Evolutionary conservation across 2,329 filamentous ascomycete genomes (phyloP).

Genomic region (Cyanodermella asteris): DNA sequence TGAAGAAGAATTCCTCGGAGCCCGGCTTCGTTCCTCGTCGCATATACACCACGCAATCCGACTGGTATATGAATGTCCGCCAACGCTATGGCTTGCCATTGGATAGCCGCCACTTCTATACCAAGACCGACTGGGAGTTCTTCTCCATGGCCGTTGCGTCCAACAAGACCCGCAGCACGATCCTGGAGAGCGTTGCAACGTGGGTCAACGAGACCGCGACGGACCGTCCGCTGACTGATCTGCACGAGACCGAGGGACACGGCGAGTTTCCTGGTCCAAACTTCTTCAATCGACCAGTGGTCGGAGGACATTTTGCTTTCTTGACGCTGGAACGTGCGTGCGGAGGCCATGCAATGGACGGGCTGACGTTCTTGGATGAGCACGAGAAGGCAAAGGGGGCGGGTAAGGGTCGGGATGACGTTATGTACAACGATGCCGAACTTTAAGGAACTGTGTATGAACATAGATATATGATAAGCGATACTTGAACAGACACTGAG

Average conservation of each 20-base stretch:
- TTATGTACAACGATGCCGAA: no score
- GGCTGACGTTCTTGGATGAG: conserved; percentile 27
- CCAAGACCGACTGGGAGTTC: conserved; percentile 83
- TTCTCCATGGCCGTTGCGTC: conserved; percentile 64
- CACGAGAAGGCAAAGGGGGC: conserved; percentile 3
- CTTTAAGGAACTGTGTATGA: no score
- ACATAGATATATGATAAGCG: no score
- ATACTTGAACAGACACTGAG: no score
- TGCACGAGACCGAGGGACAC: conserved; percentile 59
- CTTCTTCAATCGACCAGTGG: conserved; percentile 66
- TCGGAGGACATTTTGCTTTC: conserved; percentile 71
- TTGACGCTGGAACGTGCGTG: conserved; percentile 64
- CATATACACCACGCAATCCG: conserved; percentile 58
- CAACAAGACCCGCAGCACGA: conserved; percentile 43
- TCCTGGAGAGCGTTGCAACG: conserved; percentile 48
- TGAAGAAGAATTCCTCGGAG: conserved; percentile 13
- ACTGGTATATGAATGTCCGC: conserved; percentile 59
- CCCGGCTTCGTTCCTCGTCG: conserved; percentile 46
- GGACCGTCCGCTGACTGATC: conserved; percentile 56
- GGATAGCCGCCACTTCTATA: conserved; percentile 62
- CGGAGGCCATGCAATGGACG: conserved; percentile 41
- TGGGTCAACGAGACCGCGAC: conserved; percentile 73
- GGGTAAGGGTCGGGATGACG: background rate
- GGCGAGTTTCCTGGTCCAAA: conserved; percentile 52
- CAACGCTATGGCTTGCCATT: conserved; percentile 68